Base-by-base conservation (phyloP, 768 basidiomycete species). In the Lanmaoa pseudosensibilis region DNA sequence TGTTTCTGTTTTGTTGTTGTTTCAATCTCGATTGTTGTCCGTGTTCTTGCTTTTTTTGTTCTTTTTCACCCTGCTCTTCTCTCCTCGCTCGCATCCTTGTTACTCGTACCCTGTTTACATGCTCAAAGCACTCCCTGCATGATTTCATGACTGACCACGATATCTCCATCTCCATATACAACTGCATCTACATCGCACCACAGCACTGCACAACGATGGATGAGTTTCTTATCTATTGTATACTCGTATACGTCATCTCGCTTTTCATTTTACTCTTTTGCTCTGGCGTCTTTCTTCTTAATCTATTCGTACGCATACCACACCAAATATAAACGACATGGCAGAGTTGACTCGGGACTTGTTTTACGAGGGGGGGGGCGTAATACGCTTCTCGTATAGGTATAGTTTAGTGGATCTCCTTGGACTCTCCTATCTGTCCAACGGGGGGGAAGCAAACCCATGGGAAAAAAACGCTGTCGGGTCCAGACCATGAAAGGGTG, bases 291-390 rank as follows among this genome's bases (percentile, higher is more conserved):
- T 19, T 25, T 33, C 6, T 5, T 34, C 46, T 27, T 53, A 51
- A 37, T 51, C 25, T 53, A 53, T 50, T 36, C 34, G n/a, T 51
- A 34, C 51, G 21, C 52, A 50, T 51, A 53, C 33, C 46, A 2
- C 18, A 5, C 7, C 19, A 15, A 46, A 21, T 46, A 25, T 46
- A 46, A 30, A 46, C 4, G 25, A 30, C 19, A 30, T 30, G 27
- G 27, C 27, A 5, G 5, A 1, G 27, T 7, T 30, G 27, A 30
- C 27, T 30, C 27, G 27, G 27, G 27, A 7, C 8, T 30, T 30
- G 5, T 7, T 9, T 30, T 27, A 27, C 27, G 27, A 30, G 27
- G 27, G 27, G 27, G 27, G 27, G 27, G 34, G 34, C 34, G 34
- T 13, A 36, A 36, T n/a, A n/a, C 5, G 2, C 15, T 15, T 15